A percentile compares a stretch with the other conserved stretches of the same genome.
These are phyloP conservation scores for Podaxis rugospora DNA, from an alignment of 768 basidiomycete genomes.

Conservation along the genomic window DNA sequence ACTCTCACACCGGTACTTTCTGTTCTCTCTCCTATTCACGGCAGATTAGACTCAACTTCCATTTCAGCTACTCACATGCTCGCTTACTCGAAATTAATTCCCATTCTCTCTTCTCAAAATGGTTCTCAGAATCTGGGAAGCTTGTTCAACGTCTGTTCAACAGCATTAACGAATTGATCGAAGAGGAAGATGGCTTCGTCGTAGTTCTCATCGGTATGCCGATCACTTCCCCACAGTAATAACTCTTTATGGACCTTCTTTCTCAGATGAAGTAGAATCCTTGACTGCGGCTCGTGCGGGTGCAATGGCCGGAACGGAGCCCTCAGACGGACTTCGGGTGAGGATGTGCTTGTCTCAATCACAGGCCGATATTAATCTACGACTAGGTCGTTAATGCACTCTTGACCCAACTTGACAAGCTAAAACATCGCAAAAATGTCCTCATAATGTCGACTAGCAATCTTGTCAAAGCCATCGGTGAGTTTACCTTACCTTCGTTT, in stretches of 20 bases:
- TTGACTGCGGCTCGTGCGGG: slow-evolving; percentile 92
- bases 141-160: slow-evolving; percentile 91
- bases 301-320: slow-evolving; percentile 94
- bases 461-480: slow-evolving; percentile 90
- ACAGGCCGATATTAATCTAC: slow-evolving; percentile 14
- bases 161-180: slow-evolving; percentile 85
- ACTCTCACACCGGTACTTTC: slow-evolving; percentile 69
- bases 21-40: background rate
- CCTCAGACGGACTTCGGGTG: slow-evolving; percentile 89
- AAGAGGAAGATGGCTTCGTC: slow-evolving; percentile 88
- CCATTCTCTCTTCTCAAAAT: slow-evolving; percentile 95
- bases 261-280: slow-evolving; percentile 90
- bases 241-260: background rate
- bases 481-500: background rate
- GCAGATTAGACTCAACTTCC: background rate
- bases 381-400: slow-evolving; percentile 93
- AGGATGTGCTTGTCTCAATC: background rate
- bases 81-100: slow-evolving; percentile 97
- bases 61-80: slow-evolving; percentile 71
- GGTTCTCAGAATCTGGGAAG: slow-evolving; percentile 99
- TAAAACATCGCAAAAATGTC: slow-evolving; percentile 90
- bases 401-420: slow-evolving; percentile 92
- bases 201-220: slow-evolving; percentile 86
- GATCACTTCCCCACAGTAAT: background rate
- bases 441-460: slow-evolving; percentile 97